Conservation (phyloP, 306 rosid genomes). For the Acacia acuminata region DNA sequence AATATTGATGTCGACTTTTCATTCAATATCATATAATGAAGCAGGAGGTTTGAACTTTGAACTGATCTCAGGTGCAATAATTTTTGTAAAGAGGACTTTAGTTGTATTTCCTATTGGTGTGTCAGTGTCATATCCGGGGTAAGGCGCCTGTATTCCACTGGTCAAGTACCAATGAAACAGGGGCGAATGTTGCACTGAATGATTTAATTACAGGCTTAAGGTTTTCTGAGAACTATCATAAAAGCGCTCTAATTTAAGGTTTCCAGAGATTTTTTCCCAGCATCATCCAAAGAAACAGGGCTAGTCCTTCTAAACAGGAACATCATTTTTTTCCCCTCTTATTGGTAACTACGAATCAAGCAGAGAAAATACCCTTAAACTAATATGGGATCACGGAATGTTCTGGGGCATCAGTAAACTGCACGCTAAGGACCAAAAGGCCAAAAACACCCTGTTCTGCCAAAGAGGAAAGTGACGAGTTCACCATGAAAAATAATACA, state of each 20-base stretch:
- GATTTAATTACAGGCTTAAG: background rate
- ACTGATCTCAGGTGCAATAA: background rate
- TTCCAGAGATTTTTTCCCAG: background rate
- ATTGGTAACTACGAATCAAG: too few species aligned
- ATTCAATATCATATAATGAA: background rate
- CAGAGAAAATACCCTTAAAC: too few species aligned
- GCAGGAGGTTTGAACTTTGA: background rate
- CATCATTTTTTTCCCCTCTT: too few species aligned
- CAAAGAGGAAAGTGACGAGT: background rate
- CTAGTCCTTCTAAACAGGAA: background rate
- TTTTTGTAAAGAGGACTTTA: background rate
- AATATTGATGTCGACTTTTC: background rate
- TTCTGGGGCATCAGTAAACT: background rate
- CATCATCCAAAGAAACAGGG: background rate
- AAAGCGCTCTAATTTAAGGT: background rate
- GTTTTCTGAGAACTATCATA: background rate
- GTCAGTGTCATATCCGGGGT: too few species aligned
- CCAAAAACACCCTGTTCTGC: background rate
- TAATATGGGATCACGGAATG: background rate
- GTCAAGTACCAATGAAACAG: too few species aligned
- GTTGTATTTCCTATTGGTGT: too few species aligned
- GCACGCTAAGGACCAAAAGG: slow-evolving; percentile 2
- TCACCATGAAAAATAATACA: too few species aligned
- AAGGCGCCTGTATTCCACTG: too few species aligned
- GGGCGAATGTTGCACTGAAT: too few species aligned